Evolutionary conservation across 2,329 filamentous ascomycete genomes (phyloP).

Genomic region (Stagonosporopsis rhizophila): DNA sequence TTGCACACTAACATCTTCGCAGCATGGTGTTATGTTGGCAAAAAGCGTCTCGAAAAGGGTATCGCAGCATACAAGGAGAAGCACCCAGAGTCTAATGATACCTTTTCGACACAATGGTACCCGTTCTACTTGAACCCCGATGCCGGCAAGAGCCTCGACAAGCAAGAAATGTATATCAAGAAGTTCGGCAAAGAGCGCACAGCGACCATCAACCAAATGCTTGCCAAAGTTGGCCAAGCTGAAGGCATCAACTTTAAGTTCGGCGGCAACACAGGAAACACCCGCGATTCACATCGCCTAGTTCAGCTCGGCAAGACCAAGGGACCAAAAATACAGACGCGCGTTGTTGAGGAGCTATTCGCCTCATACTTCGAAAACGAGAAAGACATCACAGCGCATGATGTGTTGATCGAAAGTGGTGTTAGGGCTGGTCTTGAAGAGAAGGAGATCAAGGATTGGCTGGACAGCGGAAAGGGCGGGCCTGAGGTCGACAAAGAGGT

Average conservation of each 20-base stretch:
- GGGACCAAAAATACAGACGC: conserved; percentile 56
- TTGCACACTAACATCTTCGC: background rate
- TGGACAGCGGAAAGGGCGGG: conserved; percentile 54
- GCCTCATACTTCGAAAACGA: conserved; percentile 57
- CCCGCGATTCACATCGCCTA: conserved; percentile 76
- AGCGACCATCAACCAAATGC: conserved; percentile 63
- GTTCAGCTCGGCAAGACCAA: conserved; percentile 72
- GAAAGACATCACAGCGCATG: conserved; percentile 54
- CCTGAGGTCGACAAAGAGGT: conserved; percentile 57
- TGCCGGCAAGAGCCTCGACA: conserved; percentile 62
- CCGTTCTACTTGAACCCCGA: conserved; percentile 82
- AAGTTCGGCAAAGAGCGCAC: conserved; percentile 71
- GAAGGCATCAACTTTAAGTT: conserved; percentile 79
- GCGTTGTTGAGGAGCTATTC: conserved; percentile 51
- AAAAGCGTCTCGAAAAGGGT: conserved; percentile 74
- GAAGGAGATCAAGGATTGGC: conserved; percentile 53
- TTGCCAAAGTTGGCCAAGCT: conserved; percentile 64
- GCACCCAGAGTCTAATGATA: conserved; percentile 68
- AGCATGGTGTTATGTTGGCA: conserved; percentile 74
- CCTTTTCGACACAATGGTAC: conserved; percentile 75
- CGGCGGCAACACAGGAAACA: conserved; percentile 75
- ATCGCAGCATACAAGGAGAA: conserved; percentile 70
- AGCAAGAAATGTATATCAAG: conserved; percentile 64
- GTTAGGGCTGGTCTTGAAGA: conserved; percentile 54
- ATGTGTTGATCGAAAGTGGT: conserved; percentile 51